Percentiles rank a stretch among this genome's conserved stretches.
Evolutionary conservation across 2,329 filamentous ascomycete species (phyloP).

Genomic region (Exophiala calicioides): DNA sequence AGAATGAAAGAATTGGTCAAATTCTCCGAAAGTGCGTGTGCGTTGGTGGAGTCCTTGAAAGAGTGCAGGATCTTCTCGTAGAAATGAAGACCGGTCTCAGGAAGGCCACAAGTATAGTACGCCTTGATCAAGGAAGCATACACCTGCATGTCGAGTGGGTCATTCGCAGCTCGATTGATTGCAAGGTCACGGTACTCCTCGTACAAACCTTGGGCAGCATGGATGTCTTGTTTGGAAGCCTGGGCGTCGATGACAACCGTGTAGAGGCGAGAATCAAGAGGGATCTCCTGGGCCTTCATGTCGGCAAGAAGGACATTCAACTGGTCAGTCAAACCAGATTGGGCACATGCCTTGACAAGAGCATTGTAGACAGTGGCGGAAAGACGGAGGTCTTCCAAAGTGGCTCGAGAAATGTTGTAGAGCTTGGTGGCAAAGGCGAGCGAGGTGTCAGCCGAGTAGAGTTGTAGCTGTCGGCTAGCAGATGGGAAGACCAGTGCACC

Average conservation of each 20-base stretch:
- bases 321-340: constrained; percentile 75
- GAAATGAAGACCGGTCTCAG: constrained; percentile 81
- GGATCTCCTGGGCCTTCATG: constrained; percentile 76
- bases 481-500: constrained; percentile 88
- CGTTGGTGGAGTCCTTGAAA: constrained; percentile 48
- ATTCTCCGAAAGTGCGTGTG: constrained; percentile 59
- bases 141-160: constrained; percentile 77
- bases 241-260: constrained; percentile 95
- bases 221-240: constrained; percentile 74
- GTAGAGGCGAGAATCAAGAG: constrained; percentile 79
- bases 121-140: constrained; percentile 91
- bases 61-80: constrained; percentile 72
- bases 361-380: constrained; percentile 81
- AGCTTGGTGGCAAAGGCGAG: constrained; percentile 81
- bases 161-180: constrained; percentile 63
- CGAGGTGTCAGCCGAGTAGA: constrained; percentile 83
- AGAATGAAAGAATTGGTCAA: constrained; percentile 72
- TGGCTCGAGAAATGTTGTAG: constrained; percentile 72
- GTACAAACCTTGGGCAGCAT: constrained; percentile 90
- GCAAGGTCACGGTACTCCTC: constrained; percentile 90
- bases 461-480: constrained; percentile 81
- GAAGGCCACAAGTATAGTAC: constrained; percentile 78
- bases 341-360: constrained; percentile 83
- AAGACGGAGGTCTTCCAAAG: constrained; percentile 63
- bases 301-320: constrained; percentile 91